These are phyloP conservation scores for Corinectria fuckeliana DNA, from an alignment of 2,329 filamentous ascomycete genomes.

Conservation along the genomic window DNA sequence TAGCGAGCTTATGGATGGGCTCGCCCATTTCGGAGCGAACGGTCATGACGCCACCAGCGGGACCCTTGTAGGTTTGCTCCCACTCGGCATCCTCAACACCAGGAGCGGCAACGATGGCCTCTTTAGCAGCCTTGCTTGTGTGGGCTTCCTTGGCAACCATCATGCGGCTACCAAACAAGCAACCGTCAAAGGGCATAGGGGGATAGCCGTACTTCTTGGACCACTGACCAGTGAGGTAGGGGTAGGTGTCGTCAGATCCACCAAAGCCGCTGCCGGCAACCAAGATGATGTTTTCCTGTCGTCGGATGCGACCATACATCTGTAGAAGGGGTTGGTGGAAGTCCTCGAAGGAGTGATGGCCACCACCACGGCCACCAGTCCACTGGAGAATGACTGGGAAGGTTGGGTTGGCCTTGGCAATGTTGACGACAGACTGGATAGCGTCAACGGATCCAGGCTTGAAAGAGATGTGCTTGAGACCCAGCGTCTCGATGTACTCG, in stretches of 20 bases:
- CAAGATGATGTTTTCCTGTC: constrained; percentile 85
- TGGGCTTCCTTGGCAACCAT: constrained; percentile 95
- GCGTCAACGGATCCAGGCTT: constrained; percentile 90
- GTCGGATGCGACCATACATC: constrained; percentile 89
- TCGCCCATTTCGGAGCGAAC: constrained; percentile 99
- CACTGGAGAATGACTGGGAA: constrained; percentile 95
- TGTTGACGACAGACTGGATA: constrained; percentile 89
- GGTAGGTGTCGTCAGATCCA: constrained; percentile 87
- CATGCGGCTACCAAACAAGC: constrained; percentile 88
- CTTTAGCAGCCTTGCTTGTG: constrained; percentile 85
- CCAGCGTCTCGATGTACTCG: constrained; percentile 91
- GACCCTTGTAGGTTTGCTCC: constrained; percentile 92
- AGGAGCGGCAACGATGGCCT: constrained; percentile 85
- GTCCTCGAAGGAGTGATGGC: constrained; percentile 94
- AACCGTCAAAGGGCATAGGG: constrained; percentile 93
- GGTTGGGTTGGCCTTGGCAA: constrained; percentile 89
- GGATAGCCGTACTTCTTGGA: constrained; percentile 86
- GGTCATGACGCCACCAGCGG: constrained; percentile 92
- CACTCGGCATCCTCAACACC: constrained; percentile 83
- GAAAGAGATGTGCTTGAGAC: constrained; percentile 91
- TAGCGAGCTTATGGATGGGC: constrained; percentile 98
- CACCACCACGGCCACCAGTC: constrained; percentile 93
- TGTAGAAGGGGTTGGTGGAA: constrained; percentile 91
- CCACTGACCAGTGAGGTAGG: constrained; percentile 90
- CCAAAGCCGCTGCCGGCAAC: constrained; percentile 93